phyloP scores from a whole-genome alignment of 768 basidiomycete genomes.

The Leccinum longicurvipes region DNA sequence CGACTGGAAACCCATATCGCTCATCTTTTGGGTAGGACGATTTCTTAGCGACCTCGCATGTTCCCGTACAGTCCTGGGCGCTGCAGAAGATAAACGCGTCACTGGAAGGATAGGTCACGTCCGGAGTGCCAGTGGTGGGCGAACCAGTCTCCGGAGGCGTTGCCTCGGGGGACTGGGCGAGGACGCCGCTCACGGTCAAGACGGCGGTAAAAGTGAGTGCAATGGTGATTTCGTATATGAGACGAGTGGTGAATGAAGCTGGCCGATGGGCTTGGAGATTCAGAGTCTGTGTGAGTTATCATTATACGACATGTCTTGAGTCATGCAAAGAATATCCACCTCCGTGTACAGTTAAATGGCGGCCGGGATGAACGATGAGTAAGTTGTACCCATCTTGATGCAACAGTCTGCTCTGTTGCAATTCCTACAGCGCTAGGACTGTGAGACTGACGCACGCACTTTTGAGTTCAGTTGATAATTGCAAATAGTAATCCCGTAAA shows the following conservation, averaged over 20 bases:
- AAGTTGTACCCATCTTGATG: no score
- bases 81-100: background rate
- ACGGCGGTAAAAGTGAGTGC: background rate
- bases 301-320: no score
- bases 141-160: background rate
- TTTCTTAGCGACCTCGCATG: background rate
- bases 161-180: background rate
- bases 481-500: background rate
- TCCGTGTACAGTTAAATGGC: no score
- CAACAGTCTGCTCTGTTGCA: background rate
- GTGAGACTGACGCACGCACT: background rate
- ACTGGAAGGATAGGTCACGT: background rate
- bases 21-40: background rate
- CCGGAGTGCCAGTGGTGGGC: background rate
- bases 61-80: slow-evolving; percentile 2
- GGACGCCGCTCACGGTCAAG: background rate
- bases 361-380: no score
- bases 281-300: no score
- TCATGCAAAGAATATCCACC: no score
- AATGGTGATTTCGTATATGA: background rate
- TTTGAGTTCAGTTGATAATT: background rate
- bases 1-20: background rate
- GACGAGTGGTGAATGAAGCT: no score
- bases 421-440: background rate
- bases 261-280: no score